These are phyloP conservation scores for Trypanosomatidae sp. DNA, from an alignment of 208 protist species.

Conservation along the genomic window DNA sequence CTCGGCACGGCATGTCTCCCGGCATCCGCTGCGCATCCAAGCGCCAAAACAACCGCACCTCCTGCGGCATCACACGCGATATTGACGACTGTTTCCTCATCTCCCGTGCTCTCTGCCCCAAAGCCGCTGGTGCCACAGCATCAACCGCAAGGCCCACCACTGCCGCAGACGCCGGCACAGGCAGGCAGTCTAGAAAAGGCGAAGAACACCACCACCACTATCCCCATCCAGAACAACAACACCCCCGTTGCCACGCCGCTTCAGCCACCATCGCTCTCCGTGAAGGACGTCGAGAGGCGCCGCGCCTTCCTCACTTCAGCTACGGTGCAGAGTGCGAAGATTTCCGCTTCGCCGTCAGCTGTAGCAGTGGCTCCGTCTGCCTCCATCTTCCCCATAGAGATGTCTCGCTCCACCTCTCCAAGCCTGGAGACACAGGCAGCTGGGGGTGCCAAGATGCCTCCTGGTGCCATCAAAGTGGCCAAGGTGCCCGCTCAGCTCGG, in stretches of 20 bases:
- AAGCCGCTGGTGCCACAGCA: not conserved
- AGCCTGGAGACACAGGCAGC: not conserved
- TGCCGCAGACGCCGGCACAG: not conserved
- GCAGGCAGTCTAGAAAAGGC: constrained; percentile 1
- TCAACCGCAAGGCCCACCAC: no score
- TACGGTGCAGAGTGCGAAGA: not conserved
- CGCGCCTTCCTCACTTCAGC: not conserved
- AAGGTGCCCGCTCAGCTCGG: not conserved
- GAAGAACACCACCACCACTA: not conserved
- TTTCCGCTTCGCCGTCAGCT: not conserved
- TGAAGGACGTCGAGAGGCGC: constrained; percentile 1
- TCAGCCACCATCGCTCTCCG: constrained; percentile 3
- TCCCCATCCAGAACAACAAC: not conserved
- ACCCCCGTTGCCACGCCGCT: not conserved
- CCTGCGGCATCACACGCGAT: not conserved
- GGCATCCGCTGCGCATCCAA: not conserved
- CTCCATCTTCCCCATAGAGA: not conserved
- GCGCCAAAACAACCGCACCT: not conserved
- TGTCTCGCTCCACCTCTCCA: not conserved
- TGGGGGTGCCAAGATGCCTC: not conserved
- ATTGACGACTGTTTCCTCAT: not conserved
- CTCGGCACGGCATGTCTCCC: not conserved
- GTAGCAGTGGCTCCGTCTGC: not conserved
- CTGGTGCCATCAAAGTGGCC: not conserved
- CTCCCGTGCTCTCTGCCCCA: not conserved